Conservation (phyloP, 352 stramenopile species). For the Phytophthora megakarya region DNA sequence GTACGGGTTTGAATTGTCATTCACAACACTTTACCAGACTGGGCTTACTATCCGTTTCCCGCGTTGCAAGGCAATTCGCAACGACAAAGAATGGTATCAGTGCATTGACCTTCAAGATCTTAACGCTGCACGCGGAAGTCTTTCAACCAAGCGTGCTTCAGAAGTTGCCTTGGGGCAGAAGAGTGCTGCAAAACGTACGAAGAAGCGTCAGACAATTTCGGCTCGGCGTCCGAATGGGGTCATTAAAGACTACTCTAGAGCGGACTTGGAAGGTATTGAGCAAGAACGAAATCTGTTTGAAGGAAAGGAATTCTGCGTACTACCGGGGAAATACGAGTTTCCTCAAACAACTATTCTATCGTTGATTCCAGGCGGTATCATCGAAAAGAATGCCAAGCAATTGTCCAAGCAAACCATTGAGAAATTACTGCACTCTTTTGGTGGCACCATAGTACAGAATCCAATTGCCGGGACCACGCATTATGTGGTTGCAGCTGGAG, state of each 20-base stretch:
- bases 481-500: slow-evolving; percentile 65
- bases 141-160: slow-evolving; percentile 73
- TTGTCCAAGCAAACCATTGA: slow-evolving; percentile 79
- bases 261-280: slow-evolving; percentile 61
- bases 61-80: slow-evolving; percentile 79
- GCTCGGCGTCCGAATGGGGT: slow-evolving; percentile 41
- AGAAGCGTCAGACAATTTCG: slow-evolving; percentile 39
- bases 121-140: slow-evolving; percentile 60
- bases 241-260: slow-evolving; percentile 61
- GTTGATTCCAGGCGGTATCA: slow-evolving; percentile 41
- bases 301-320: slow-evolving; percentile 74
- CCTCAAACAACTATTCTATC: slow-evolving; percentile 15
- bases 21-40: slow-evolving; percentile 80
- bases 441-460: slow-evolving; percentile 77
- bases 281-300: slow-evolving; percentile 67
- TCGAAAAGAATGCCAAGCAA: slow-evolving; percentile 33
- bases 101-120: slow-evolving; percentile 81
- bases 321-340: slow-evolving; percentile 76
- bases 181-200: slow-evolving; percentile 45
- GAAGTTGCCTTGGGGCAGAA: slow-evolving; percentile 78
- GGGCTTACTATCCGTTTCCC: slow-evolving; percentile 83
- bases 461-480: slow-evolving; percentile 65
- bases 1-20: slow-evolving; percentile 87
- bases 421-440: slow-evolving; percentile 72
- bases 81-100: slow-evolving; percentile 86